Evolutionary conservation across 2,329 filamentous ascomycete genomes (phyloP), one percentile per base, ranked within the genome.

Genomic region (Penicillium occitanis): DNA sequence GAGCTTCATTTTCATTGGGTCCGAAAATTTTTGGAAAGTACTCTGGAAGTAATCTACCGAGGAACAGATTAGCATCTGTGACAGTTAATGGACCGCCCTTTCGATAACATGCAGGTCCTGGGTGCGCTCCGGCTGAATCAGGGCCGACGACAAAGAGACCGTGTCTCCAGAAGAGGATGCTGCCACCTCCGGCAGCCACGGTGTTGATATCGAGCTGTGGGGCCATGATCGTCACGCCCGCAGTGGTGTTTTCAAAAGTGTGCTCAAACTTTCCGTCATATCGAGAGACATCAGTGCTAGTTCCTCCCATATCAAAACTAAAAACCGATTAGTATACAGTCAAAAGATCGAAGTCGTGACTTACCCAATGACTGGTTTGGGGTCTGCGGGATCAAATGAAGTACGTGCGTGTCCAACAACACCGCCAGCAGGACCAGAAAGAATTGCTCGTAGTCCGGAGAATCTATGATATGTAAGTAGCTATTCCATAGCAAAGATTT

Each of bases 241-340:
- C 92, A 1, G 91, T 96, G 0, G 91, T 96, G 0, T 91, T 96
- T 79, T 96, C 93, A 70, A 96, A 96, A 0, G 95, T 91, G 71
- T 97, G 93, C 72, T 97, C 93, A 72, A 95, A 95, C 62, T 90
- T 83, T 17, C 93, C 93, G 65, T 90, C 91, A 72, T 94, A 97
- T 63, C 93, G 84, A 51, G 91, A 94, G 11, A 97, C 74, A 76
- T 97, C 93, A 1, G 93, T 97, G 68, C 89, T 92, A 0, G 93
- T 97, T 14, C 93, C 93, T 35, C 92, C 92, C 93, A 97, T 97
- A 72, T 97, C 93, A 74, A 97, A 97, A 0, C 93, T 93, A 72
- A 96, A 30, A 28, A 8, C 28, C 1, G 6, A 42, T 61, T 35
- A 61, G 58, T 48, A 30, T 42, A 25, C 11, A 44, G 17, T 44